Percentiles rank a stretch among this genome's conserved stretches.
Conservation (phyloP, 1,139 yeast species). For the Entelexis sorbosivorans region DNA sequence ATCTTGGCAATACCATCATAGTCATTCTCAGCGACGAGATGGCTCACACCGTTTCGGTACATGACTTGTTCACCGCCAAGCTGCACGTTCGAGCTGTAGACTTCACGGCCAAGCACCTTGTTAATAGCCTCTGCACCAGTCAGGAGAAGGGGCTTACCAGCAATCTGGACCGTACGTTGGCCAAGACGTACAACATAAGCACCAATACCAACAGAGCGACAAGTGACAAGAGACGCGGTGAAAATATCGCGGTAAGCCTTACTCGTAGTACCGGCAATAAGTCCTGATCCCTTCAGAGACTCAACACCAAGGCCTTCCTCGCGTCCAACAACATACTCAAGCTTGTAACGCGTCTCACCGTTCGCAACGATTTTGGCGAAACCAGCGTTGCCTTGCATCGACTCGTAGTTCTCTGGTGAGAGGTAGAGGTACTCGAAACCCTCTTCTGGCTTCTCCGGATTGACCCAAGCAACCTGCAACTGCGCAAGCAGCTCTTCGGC, state of each 20-base stretch:
- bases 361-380: slow-evolving; percentile 74
- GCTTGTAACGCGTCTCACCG: slow-evolving; percentile 72
- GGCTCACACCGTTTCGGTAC: slow-evolving; percentile 97
- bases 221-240: slow-evolving; percentile 90
- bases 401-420: slow-evolving; percentile 54
- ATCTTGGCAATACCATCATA: slow-evolving; percentile 92
- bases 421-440: slow-evolving; percentile 87
- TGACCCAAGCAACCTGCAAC: slow-evolving; percentile 90
- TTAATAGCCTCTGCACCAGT: slow-evolving; percentile 99
- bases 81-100: slow-evolving; percentile 90
- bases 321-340: slow-evolving; percentile 78
- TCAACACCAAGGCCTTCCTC: slow-evolving; percentile 98
- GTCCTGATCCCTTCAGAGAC: slow-evolving; percentile 94
- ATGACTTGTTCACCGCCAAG: slow-evolving; percentile 98
- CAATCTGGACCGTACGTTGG: slow-evolving; percentile 96
- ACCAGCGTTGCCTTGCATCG: slow-evolving; percentile 39
- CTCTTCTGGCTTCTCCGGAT: slow-evolving; percentile 57
- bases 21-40: slow-evolving; percentile 89
- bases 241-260: slow-evolving; percentile 95
- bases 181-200: slow-evolving; percentile 96
- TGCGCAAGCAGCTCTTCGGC: slow-evolving; percentile 90
- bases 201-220: slow-evolving; percentile 99
- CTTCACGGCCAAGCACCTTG: slow-evolving; percentile 92
- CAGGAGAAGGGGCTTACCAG: slow-evolving; percentile 94
- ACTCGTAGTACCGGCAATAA: slow-evolving; percentile 97